phyloP scores from a whole-genome alignment of 2,329 filamentous ascomycete species.

The Neocatenulostroma microsporum region DNA sequence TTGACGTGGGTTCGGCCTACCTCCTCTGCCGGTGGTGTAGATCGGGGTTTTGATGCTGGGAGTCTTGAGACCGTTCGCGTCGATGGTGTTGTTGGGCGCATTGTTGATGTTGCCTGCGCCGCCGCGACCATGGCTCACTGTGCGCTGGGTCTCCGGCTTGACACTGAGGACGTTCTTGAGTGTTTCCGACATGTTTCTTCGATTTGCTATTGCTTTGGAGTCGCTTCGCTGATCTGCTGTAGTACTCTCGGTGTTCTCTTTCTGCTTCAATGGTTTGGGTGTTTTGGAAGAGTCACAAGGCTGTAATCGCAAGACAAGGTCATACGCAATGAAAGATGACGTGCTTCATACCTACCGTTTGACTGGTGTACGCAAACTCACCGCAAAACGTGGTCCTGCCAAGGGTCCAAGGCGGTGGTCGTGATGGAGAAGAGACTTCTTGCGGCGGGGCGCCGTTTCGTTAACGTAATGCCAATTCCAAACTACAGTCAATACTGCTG shows the following conservation, averaged over 20 bases:
- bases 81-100: conserved; percentile 27
- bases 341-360: conserved; percentile 1
- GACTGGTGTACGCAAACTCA: background rate
- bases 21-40: conserved; percentile 84
- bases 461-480: too few species aligned
- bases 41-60: conserved; percentile 75
- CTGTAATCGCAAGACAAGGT: background rate
- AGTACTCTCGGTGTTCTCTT: too few species aligned
- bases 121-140: conserved; percentile 58
- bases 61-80: conserved; percentile 61
- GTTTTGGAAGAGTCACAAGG: background rate
- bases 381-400: background rate
- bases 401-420: too few species aligned
- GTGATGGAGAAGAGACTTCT: too few species aligned
- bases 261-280: background rate
- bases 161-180: background rate
- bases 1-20: too few species aligned
- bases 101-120: conserved; percentile 56
- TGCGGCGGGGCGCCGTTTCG: too few species aligned
- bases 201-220: too few species aligned
- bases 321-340: background rate
- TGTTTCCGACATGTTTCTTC: too few species aligned
- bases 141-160: conserved; percentile 3
- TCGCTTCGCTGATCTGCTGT: too few species aligned
- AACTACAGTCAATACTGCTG: too few species aligned